phyloP scores from a whole-genome alignment of 169 alveolate species.

The Sarcocystis neurona region DNA sequence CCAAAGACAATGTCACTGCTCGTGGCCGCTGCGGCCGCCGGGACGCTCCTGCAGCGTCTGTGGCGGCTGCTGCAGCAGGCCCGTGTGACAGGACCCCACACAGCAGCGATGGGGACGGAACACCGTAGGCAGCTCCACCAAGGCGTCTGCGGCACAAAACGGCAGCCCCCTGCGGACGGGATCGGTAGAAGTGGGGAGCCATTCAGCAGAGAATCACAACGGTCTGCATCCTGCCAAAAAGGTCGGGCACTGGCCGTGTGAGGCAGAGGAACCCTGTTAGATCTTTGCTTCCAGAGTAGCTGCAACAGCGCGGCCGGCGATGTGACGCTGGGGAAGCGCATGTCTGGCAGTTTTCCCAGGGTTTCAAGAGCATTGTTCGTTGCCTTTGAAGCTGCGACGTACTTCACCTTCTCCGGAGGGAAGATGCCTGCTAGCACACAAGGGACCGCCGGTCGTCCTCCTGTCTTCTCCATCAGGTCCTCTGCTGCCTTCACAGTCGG shows the following conservation, averaged over 20 bases:
- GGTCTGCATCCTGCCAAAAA: no score
- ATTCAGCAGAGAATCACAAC: no score
- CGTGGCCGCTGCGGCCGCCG: background rate
- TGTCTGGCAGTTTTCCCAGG: background rate
- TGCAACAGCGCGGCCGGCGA: no score
- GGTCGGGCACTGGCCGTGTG: no score
- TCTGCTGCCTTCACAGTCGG: background rate
- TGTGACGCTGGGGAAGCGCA: no score
- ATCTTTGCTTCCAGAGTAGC: no score
- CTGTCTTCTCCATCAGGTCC: constrained; percentile 16
- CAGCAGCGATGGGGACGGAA: background rate
- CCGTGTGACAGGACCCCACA: constrained; percentile 9
- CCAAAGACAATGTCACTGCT: constrained; percentile 3
- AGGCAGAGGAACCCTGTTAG: no score
- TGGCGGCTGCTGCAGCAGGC: constrained; percentile 21
- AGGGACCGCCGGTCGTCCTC: background rate
- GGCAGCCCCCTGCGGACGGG: no score
- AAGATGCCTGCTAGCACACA: constrained; percentile 18
- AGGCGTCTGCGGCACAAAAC: no score
- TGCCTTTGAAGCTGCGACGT: constrained; percentile 9
- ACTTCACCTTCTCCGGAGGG: constrained; percentile 7
- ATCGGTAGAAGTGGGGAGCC: no score
- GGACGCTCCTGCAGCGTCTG: constrained; percentile 4
- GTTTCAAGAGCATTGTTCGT: background rate
- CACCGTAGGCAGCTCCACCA: constrained; percentile 37